These are phyloP conservation scores for Huiozyma sinensis DNA, from an alignment of 805 yeast species.

Conservation along the genomic window DNA sequence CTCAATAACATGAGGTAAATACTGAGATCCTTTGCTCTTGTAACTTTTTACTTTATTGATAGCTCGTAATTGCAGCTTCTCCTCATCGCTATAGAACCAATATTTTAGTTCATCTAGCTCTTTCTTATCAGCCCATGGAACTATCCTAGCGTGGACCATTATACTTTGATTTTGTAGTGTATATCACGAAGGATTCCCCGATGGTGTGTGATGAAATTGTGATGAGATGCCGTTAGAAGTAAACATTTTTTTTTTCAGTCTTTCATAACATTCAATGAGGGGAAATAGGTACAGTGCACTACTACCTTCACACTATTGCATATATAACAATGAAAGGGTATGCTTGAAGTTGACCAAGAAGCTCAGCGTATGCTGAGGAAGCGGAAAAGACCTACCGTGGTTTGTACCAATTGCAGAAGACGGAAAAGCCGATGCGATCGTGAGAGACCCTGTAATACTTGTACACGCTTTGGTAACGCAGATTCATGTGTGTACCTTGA, in stretches of 20 bases:
- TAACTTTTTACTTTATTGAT: slow-evolving; percentile 43
- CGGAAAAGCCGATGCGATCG: slow-evolving; percentile 26
- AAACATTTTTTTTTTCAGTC: too few species aligned
- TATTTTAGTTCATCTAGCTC: slow-evolving; percentile 39
- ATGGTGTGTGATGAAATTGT: too few species aligned
- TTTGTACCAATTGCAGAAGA: slow-evolving; percentile 26
- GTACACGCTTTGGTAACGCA: slow-evolving; percentile 13
- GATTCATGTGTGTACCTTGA: slow-evolving; percentile 14
- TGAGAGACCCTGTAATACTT: slow-evolving; percentile 19
- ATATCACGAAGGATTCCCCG: too few species aligned
- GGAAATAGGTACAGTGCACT: too few species aligned
- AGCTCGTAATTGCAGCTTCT: slow-evolving; percentile 32
- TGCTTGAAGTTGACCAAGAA: too few species aligned
- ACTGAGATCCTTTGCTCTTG: slow-evolving; percentile 42
- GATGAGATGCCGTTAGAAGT: too few species aligned
- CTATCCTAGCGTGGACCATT: slow-evolving; percentile 26
- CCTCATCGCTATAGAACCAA: slow-evolving; percentile 40
- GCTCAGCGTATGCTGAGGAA: slow-evolving; percentile 1
- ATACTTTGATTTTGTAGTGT: too few species aligned
- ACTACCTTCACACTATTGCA: too few species aligned
- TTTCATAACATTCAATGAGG: too few species aligned
- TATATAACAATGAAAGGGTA: too few species aligned
- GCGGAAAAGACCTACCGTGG: slow-evolving; percentile 22
- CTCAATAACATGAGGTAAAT: slow-evolving; percentile 63
- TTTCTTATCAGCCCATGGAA: slow-evolving; percentile 29